Percentiles rank a stretch among this genome's conserved stretches.
phyloP scores from a whole-genome alignment of 768 basidiomycete genomes.

The Kwoniella mangroviensis region DNA sequence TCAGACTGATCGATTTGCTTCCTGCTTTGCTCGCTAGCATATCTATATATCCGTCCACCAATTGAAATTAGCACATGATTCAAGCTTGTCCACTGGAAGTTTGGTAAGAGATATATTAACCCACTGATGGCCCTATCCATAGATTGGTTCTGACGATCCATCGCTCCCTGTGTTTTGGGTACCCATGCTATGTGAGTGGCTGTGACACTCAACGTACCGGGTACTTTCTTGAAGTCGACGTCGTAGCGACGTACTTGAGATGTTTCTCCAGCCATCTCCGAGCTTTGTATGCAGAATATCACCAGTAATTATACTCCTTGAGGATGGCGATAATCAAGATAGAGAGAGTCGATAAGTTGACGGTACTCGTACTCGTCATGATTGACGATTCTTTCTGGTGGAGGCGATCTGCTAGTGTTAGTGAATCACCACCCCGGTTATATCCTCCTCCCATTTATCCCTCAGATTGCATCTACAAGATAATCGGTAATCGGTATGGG shows the following conservation, averaged over 20 bases:
- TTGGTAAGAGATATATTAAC: conserved; percentile 4
- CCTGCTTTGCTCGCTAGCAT: conserved; percentile 56
- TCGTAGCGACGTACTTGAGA: conserved; percentile 21
- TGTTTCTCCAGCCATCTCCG: conserved; percentile 17
- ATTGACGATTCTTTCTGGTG: background rate
- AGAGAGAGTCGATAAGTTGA: too few relatives aligned
- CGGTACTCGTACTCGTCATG: background rate
- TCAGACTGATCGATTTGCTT: conserved; percentile 49
- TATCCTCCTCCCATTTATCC: background rate
- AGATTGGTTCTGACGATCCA: conserved; percentile 48
- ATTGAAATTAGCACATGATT: background rate
- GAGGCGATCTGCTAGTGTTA: too few relatives aligned
- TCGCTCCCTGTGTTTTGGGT: conserved; percentile 32
- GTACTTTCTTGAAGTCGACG: conserved; percentile 45
- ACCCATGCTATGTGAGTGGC: conserved; percentile 48
- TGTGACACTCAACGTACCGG: conserved; percentile 39
- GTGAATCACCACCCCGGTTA: too few relatives aligned
- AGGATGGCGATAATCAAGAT: too few relatives aligned
- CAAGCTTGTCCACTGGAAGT: too few relatives aligned
- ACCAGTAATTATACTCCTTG: too few relatives aligned
- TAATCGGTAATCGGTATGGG: too few relatives aligned
- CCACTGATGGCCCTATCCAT: conserved; percentile 43
- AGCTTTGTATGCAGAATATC: background rate
- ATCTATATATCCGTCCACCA: conserved; percentile 29
- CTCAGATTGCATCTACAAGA: too few relatives aligned